Conservation (phyloP, 768 basidiomycete species). For the Boletellus sp. region DNA sequence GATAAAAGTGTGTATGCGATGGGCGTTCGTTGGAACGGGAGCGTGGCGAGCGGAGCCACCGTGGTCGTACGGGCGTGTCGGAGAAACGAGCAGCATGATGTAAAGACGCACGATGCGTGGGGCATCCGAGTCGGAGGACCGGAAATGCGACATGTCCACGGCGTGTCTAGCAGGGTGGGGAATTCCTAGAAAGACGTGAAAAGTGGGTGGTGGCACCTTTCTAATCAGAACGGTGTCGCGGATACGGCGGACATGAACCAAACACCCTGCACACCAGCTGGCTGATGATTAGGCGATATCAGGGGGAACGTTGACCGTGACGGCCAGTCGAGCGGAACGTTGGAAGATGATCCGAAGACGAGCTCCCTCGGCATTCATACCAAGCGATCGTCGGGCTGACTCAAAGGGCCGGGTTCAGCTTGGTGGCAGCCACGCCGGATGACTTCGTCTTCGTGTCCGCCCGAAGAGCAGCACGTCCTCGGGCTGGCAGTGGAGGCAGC, state of each 20-base stretch:
- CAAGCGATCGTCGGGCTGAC: neutral
- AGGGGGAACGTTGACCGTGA: conserved; percentile 15
- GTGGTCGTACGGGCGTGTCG: conserved; percentile 8
- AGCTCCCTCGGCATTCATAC: conserved; percentile 2
- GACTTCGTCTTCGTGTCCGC: conserved; percentile 7
- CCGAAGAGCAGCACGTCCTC: conserved; percentile 3
- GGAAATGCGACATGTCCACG: conserved; percentile 14
- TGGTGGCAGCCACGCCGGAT: conserved; percentile 4
- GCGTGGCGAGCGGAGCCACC: conserved; percentile 11
- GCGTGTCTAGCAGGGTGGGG: conserved; percentile 8
- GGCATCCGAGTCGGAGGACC: conserved; percentile 9
- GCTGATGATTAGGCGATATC: conserved; percentile 25
- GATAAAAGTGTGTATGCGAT: conserved; percentile 7
- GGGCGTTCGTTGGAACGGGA: conserved; percentile 7
- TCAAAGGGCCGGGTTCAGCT: neutral
- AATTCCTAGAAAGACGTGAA: conserved; percentile 21
- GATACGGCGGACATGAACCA: conserved; percentile 30
- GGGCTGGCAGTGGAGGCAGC: too few relatives aligned
- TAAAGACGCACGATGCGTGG: conserved; percentile 24
- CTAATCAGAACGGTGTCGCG: conserved; percentile 19
- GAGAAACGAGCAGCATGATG: conserved; percentile 19
- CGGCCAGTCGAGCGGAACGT: conserved; percentile 7
- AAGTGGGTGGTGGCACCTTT: conserved; percentile 14
- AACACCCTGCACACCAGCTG: conserved; percentile 18
- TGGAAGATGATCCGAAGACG: conserved; percentile 16